Conservation (phyloP, 1,284 basidiomycete species). For the Fistulinella cinereoalba region DNA sequence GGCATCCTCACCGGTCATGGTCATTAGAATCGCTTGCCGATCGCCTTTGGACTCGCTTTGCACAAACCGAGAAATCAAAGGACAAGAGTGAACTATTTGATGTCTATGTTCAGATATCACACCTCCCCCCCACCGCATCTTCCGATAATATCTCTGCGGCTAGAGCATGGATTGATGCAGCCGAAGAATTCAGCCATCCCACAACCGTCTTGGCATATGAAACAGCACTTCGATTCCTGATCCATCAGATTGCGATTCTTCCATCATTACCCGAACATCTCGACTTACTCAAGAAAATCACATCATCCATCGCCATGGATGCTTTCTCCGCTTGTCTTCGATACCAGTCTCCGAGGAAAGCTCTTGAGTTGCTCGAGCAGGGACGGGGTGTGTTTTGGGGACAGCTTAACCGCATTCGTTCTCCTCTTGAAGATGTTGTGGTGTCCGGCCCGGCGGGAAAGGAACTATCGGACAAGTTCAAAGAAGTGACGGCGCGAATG, state of each 20-base stretch:
- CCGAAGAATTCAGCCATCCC: background rate
- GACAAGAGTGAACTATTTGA: background rate
- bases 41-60: background rate
- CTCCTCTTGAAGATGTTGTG: background rate
- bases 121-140: background rate
- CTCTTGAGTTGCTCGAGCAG: background rate
- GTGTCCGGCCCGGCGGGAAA: background rate
- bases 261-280: background rate
- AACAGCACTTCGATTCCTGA: background rate
- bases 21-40: background rate
- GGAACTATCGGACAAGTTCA: background rate
- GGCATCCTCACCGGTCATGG: background rate
- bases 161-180: background rate
- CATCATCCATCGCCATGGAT: background rate
- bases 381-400: background rate
- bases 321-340: background rate
- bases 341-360: too few relatives aligned
- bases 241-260: background rate
- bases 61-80: background rate
- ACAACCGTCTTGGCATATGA: background rate
- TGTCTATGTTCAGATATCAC: background rate
- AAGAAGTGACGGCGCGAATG: background rate
- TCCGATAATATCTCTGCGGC: background rate
- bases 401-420: background rate
- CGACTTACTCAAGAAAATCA: background rate